Percentiles rank a stretch among this genome's conserved stretches.
These are phyloP conservation scores for Periglandula ipomoeae DNA, from an alignment of 2,329 filamentous ascomycete genomes.

Conservation along the genomic window DNA sequence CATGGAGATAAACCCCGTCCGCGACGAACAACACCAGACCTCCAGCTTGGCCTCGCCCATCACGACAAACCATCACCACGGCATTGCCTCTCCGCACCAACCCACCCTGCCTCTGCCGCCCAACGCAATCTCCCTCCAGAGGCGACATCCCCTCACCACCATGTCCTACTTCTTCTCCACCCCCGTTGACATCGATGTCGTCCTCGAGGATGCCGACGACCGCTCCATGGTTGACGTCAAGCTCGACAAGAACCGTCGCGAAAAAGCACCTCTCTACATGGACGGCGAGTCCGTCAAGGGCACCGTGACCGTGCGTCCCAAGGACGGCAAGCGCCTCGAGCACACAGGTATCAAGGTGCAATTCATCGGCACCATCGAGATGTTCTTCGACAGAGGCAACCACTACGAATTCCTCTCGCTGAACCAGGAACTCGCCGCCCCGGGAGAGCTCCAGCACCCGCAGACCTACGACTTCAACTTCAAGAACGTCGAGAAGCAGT, in stretches of 20 bases:
- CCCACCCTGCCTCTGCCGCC: background rate
- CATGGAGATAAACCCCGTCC: constrained; percentile 6
- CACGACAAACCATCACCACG: background rate
- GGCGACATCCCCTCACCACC: constrained; percentile 15
- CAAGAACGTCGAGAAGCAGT: constrained; percentile 99
- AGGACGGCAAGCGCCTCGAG: constrained; percentile 95
- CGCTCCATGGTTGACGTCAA: constrained; percentile 95
- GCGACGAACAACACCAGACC: background rate
- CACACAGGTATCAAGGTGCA: constrained; percentile 99
- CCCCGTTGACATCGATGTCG: constrained; percentile 96
- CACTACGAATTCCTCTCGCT: constrained; percentile 98
- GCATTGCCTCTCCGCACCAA: background rate
- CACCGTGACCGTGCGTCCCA: constrained; percentile 86
- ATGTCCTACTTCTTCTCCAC: constrained; percentile 99
- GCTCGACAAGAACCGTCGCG: constrained; percentile 94
- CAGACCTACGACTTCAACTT: constrained; percentile 99
- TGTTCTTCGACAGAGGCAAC: constrained; percentile 99
- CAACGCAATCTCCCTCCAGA: no score
- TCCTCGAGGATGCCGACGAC: constrained; percentile 90
- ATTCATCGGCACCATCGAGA: constrained; percentile 98
- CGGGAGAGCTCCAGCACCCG: constrained; percentile 94
- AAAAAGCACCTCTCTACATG: constrained; percentile 95
- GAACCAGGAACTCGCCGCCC: constrained; percentile 91
- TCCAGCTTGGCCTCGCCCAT: background rate
- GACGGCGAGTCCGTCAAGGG: constrained; percentile 98